Percentiles rank a stretch among this genome's conserved stretches.
Evolutionary conservation across 2,329 filamentous ascomycete genomes (phyloP).

Genomic region (Gliomastix tumulicola): DNA sequence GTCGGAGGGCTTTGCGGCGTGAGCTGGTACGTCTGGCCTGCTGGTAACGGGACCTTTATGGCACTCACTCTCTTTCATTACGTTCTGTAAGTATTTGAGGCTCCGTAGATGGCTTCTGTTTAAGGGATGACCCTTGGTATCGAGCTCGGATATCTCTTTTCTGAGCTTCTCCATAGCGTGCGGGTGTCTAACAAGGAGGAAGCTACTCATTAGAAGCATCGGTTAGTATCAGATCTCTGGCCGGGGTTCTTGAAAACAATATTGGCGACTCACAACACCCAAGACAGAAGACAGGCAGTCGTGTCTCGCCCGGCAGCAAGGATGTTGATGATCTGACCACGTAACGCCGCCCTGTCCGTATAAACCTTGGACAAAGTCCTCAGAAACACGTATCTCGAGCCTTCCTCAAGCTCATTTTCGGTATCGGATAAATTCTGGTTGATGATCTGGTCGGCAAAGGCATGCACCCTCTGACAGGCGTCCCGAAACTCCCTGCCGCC

Average conservation of each 20-base stretch:
- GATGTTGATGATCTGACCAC: constrained; percentile 5
- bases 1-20: constrained; percentile 9
- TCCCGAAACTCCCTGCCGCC: constrained; percentile 2
- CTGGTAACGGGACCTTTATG: not conserved
- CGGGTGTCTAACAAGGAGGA: constrained; percentile 2
- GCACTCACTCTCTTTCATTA: constrained; percentile 7
- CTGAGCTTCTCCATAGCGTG: not conserved
- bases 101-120: too few species aligned
- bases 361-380: not conserved
- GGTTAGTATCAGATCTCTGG: too few species aligned
- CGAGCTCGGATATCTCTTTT: not conserved
- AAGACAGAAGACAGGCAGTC: constrained; percentile 6
- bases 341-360: constrained; percentile 1
- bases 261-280: constrained; percentile 9
- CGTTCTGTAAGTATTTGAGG: too few species aligned
- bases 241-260: too few species aligned
- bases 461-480: constrained; percentile 6
- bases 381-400: constrained; percentile 2
- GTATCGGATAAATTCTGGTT: not conserved
- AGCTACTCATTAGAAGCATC: too few species aligned
- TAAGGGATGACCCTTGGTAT: too few species aligned
- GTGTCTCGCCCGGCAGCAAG: constrained; percentile 8
- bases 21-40: too few species aligned
- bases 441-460: constrained; percentile 4
- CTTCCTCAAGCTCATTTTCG: not conserved